Evolutionary conservation across 345 rosid species (phyloP).

Genomic region (Sapria himalayana): DNA sequence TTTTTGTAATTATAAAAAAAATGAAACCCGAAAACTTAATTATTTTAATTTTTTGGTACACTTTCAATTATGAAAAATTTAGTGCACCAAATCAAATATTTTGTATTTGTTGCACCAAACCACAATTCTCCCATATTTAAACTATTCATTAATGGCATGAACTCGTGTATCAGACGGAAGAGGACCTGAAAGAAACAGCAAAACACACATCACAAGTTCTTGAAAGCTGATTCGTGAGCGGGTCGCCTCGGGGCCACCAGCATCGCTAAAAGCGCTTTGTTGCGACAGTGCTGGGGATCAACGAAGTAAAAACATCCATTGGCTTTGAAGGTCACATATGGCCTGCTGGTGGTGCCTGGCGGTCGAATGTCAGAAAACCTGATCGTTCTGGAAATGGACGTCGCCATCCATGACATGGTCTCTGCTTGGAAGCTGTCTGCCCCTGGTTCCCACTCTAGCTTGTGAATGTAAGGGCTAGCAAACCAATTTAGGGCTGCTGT

Average conservation of each 20-base stretch:
- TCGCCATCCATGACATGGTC: constrained; percentile 85
- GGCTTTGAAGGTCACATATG: constrained; percentile 74
- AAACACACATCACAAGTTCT: constrained; percentile 68
- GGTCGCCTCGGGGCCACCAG: constrained; percentile 46
- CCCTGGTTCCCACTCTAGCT: constrained; percentile 82
- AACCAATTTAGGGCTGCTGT: constrained; percentile 80
- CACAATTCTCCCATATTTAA: too few relatives aligned
- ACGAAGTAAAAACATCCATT: constrained; percentile 52
- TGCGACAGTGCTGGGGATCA: constrained; percentile 59
- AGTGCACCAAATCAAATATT: too few relatives aligned
- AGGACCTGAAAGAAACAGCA: too few relatives aligned
- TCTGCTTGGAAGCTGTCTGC: constrained; percentile 77
- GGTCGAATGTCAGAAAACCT: constrained; percentile 61
- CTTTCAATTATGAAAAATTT: too few relatives aligned
- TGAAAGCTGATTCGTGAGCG: constrained; percentile 55
- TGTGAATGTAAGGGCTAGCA: constrained; percentile 81
- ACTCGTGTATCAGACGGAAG: too few relatives aligned
- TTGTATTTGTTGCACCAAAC: too few relatives aligned
- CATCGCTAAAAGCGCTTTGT: constrained; percentile 79
- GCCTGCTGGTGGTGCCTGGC: constrained; percentile 68
- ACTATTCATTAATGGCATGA: too few relatives aligned
- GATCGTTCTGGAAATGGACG: constrained; percentile 33
- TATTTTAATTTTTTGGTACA: too few relatives aligned
- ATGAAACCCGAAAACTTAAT: too few relatives aligned
- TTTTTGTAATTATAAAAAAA: too few relatives aligned